phyloP scores from a whole-genome alignment of 2,329 filamentous ascomycete species.

The Chaetoscypha palmicola region DNA sequence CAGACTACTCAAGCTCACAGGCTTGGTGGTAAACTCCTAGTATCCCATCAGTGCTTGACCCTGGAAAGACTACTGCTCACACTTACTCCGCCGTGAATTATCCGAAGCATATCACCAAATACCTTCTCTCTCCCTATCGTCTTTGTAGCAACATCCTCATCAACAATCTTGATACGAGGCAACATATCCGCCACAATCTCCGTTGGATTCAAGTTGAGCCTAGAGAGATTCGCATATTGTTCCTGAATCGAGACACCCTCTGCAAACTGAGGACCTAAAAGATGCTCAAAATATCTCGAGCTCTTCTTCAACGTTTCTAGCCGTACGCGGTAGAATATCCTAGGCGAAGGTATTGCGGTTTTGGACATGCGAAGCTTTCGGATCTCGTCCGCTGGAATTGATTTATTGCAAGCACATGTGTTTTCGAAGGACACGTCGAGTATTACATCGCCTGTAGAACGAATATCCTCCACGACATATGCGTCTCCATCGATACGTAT shows the following conservation, averaged over 20 bases:
- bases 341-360: slow-evolving; percentile 19
- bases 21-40: slow-evolving; percentile 28
- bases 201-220: slow-evolving; percentile 39
- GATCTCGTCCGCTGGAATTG: slow-evolving; percentile 42
- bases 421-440: slow-evolving; percentile 61
- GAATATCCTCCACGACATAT: slow-evolving; percentile 42
- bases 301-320: slow-evolving; percentile 48
- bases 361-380: slow-evolving; percentile 31
- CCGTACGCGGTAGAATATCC: slow-evolving; percentile 50
- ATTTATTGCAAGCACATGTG: slow-evolving; percentile 42
- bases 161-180: slow-evolving; percentile 56
- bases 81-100: slow-evolving; percentile 52
- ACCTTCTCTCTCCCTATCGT: slow-evolving; percentile 52
- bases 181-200: slow-evolving; percentile 45
- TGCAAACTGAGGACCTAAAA: slow-evolving; percentile 59
- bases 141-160: slow-evolving; percentile 62
- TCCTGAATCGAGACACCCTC: slow-evolving; percentile 52
- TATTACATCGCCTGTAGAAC: slow-evolving; percentile 54
- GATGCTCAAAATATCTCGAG: slow-evolving; percentile 63
- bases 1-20: slow-evolving; percentile 51
- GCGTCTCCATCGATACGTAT: slow-evolving; percentile 20
- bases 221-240: slow-evolving; percentile 43
- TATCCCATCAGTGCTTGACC: slow-evolving; percentile 1
- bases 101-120: slow-evolving; percentile 60
- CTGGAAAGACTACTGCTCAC: not conserved